A percentile compares a stretch with the other conserved stretches of the same genome.
Conservation (phyloP, 2,329 filamentous ascomycete genomes). For the Ophiostoma sp. region DNA sequence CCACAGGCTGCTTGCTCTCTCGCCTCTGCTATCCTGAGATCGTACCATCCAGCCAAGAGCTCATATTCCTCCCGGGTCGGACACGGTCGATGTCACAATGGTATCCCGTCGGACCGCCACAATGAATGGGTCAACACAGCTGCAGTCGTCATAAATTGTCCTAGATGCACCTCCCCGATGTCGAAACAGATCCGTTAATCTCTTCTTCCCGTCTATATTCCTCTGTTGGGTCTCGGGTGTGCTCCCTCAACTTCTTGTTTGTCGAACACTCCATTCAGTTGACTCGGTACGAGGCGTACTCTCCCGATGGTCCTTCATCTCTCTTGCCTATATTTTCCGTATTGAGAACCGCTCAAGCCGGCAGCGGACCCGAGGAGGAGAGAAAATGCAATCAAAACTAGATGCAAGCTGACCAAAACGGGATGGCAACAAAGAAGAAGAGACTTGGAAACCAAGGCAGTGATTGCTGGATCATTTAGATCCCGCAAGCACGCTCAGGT, state of each 20-base stretch:
- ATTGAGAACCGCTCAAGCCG: too few species aligned
- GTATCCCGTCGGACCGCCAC: conserved; percentile 8
- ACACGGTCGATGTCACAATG: background rate
- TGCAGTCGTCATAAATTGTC: background rate
- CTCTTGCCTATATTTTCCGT: background rate
- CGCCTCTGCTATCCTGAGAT: background rate
- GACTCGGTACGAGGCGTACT: background rate
- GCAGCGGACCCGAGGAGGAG: background rate
- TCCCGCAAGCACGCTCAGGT: background rate
- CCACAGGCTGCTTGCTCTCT: background rate
- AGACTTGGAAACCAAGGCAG: too few species aligned
- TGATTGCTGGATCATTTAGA: background rate
- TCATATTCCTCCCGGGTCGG: background rate
- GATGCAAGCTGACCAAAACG: background rate
- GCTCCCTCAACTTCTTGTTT: background rate
- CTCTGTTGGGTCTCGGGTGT: background rate
- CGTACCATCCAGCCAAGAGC: background rate
- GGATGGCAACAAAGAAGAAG: background rate
- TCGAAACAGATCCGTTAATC: background rate
- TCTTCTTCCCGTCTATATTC: background rate
- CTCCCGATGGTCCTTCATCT: background rate
- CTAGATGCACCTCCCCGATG: conserved; percentile 1
- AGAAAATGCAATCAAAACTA: background rate
- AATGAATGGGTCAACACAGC: background rate
- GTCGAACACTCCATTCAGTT: background rate